Base-by-base conservation (phyloP, 768 basidiomycete species). In the Lactarius akahatsu region DNA sequence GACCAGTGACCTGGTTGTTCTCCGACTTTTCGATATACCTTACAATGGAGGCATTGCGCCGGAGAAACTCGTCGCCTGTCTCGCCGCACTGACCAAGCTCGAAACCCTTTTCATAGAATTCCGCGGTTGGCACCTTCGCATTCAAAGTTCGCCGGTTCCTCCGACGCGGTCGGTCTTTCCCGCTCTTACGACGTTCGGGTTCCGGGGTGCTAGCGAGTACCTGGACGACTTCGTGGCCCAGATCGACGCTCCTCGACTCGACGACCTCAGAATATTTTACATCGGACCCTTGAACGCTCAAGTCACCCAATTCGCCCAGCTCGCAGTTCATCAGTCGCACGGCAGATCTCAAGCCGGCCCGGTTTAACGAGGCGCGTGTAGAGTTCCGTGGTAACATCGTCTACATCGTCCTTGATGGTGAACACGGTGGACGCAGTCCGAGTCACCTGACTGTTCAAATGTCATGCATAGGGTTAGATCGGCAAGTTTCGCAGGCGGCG, bases 401-500 rank as follows among this genome's bases (percentile, higher is more conserved):
- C 56, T n/a, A 30, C 56, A 34, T 57, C 56, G 15, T 18, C 28
- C 56, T 57, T 30, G 28, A 23, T 6, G 28, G n/a, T 11, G 56
- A 10, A 18, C 56, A 32, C 4, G 13, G 5, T 18, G 30, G 20
- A 20, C 56, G 11, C 23, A 13, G 23, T 23, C 20, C 13, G 1
- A 57, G 32, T 11, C 57, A 38, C 32, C 30, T 58, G 16, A 18
- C 15, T 10, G 28, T 59, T 11, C 18, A 23, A 11, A 55, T 65
- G 20, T 32, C 28, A 18, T 65, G 64, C 40, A 9, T 13, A 18
- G n/a, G 9, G 23, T n/a, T 59, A 16, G 50, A 60, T 8, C 36
- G 59, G 40, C 64, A 65, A 26, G 32, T 65, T n/a, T 59, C 50
- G 2, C 59, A 58, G 3, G 18, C 60, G 10, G 34, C 64, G 20